These are phyloP conservation scores for Aspergillus awamori DNA, from an alignment of 2,329 filamentous ascomycete species.

Conservation along the genomic window DNA sequence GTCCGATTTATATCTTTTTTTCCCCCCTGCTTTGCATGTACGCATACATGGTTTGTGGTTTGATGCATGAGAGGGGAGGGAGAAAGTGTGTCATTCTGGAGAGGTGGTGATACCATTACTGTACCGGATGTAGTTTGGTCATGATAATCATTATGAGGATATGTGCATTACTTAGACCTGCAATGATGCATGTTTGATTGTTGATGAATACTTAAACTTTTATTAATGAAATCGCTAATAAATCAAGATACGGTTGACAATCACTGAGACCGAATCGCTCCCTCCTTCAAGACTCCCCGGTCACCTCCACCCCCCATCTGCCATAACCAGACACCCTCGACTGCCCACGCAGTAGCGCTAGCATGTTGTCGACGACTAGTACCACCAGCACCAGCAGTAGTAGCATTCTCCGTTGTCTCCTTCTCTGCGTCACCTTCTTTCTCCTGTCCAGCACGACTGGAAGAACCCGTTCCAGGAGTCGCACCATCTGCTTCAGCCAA, in stretches of 20 bases:
- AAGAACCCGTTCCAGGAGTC: constrained; percentile 24
- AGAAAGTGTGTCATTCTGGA: neutral
- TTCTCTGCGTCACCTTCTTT: constrained; percentile 37
- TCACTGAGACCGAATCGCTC: constrained; percentile 33
- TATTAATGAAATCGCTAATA: too few species aligned
- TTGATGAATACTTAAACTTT: too few species aligned
- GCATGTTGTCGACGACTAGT: constrained; percentile 61
- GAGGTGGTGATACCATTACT: neutral
- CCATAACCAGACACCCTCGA: constrained; percentile 90
- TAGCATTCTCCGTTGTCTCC: too few species aligned
- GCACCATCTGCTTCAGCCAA: constrained; percentile 71
- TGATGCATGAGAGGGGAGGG: too few species aligned
- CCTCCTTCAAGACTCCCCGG: constrained; percentile 43
- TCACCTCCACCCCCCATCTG: constrained; percentile 64
- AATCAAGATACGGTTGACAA: neutral
- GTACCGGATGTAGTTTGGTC: too few species aligned
- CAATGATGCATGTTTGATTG: neutral
- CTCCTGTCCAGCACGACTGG: constrained; percentile 27
- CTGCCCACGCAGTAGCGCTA: constrained; percentile 80
- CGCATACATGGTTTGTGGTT: too few species aligned
- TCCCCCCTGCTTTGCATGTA: neutral
- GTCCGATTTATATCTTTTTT: neutral
- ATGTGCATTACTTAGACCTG: too few species aligned
- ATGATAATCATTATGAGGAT: too few species aligned
- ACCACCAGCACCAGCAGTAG: neutral